Evolutionary conservation across 176 grass and related monocot genomes (phyloP), one percentile per base, ranked within the genome.

Genomic region (Carex kokanica): DNA sequence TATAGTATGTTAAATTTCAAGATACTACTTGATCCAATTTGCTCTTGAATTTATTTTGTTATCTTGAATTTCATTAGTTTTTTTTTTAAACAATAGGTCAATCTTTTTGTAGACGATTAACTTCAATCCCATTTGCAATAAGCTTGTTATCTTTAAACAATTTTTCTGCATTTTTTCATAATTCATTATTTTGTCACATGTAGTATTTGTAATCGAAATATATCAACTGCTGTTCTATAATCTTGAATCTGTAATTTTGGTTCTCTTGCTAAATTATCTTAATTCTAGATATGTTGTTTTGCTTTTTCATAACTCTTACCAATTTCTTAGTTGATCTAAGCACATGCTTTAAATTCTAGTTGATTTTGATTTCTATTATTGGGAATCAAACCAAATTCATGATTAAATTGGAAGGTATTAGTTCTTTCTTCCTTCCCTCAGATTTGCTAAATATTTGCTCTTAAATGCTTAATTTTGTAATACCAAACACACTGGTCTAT

Each of bases 391-490:
- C 13, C 70, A 24, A 49, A 13, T 74, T 49, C 63, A 31, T 34
- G 25, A 15, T 69, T 70, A 38, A 9, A 52, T 52, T 74, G 70
- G 70, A 74, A 25, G 41, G 70, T 27, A 70, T 70, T 72, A 21
- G 40, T 72, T 74, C 4, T 25, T 49, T 24, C 56, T 41, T 70
- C 43, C n/a, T 73, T 73, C 27, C 45, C 24, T 74, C 11, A 74
- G n/a, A 52, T 74, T 74, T 74, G n/a, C 43, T 74, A 52, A 51
- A 52, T 74, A 15, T 74, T 24, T 74, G 25, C 20, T 51, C 70
- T 74, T 24, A 36, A 67, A 36, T 34, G 4, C 29, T 67, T 17
- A 15, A 16, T 32, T 31, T 66, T 34, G 2, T 67, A 17, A 8
- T 17, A 5, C 14, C 14, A 24, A 74, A 27, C 70, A 74, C n/a